Conservation (phyloP, 192 early-diverging fungal genomes). For the Radiomyces spectabilis region DNA sequence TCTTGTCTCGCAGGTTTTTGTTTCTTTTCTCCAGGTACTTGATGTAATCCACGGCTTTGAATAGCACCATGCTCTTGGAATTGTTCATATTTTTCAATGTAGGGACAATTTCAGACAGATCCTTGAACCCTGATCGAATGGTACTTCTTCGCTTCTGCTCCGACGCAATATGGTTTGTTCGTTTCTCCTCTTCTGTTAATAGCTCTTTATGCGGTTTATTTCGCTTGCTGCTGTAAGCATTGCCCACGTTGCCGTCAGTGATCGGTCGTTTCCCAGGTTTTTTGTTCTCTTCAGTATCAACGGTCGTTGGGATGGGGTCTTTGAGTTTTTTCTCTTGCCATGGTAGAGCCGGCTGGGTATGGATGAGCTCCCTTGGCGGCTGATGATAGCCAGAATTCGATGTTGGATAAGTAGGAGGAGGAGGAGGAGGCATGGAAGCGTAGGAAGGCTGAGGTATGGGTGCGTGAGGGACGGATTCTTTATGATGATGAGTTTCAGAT, state of each 20-base stretch:
- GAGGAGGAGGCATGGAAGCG: background rate
- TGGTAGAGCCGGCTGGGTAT: no score
- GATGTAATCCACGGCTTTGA: conserved; percentile 65
- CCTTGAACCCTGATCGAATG: conserved; percentile 81
- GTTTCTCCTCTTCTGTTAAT: conserved; percentile 71
- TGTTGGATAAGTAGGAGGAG: no score
- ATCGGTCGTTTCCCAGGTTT: no score
- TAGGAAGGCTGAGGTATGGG: no score
- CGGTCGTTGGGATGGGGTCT: no score
- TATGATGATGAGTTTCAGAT: background rate
- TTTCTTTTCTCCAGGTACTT: conserved; percentile 54
- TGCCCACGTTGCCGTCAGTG: no score
- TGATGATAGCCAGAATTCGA: no score
- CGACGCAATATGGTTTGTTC: conserved; percentile 66
- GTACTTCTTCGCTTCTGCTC: conserved; percentile 71
- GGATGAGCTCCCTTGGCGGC: no score
- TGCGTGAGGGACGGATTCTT: no score
- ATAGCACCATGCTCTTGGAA: conserved; percentile 61
- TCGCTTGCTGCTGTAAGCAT: no score
- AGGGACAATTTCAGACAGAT: conserved; percentile 82
- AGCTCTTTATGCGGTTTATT: conserved; percentile 54
- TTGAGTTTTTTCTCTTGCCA: no score
- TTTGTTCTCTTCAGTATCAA: no score
- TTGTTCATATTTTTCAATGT: conserved; percentile 61
- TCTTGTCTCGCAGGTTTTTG: conserved; percentile 19